Conservation (phyloP, 1,139 yeast species). For the Magnusiomyces tetraspermus region DNA sequence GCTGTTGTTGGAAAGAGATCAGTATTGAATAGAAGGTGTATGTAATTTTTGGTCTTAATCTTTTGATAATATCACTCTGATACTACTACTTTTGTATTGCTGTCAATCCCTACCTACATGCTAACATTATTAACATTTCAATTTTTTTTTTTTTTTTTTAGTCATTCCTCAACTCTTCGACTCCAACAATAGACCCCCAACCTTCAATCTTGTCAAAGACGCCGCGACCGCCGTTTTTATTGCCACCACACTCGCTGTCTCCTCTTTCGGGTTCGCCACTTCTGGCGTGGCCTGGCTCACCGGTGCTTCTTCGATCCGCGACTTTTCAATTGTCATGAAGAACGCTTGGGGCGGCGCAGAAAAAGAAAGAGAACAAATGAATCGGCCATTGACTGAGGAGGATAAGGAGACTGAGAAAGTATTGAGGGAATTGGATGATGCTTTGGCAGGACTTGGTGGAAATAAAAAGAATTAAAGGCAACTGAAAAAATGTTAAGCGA, state of each 20-base stretch:
- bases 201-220: conserved; percentile 69
- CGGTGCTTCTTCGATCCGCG: conserved; percentile 59
- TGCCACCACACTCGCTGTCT: conserved; percentile 65
- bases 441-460: not conserved
- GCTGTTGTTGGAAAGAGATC: conserved; percentile 70
- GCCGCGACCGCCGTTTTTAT: conserved; percentile 82
- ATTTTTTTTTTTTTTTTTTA: conserved; percentile 16
- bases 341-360: conserved; percentile 58
- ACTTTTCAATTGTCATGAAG: conserved; percentile 66
- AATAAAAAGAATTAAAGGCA: not conserved
- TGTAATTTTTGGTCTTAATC: conserved; percentile 21
- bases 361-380: conserved; percentile 41
- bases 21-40: conserved; percentile 60
- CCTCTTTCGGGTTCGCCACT: conserved; percentile 61
- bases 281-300: conserved; percentile 74
- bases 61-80: not conserved
- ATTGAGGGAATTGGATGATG: conserved; percentile 34
- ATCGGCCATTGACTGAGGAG: conserved; percentile 42
- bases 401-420: conserved; percentile 57
- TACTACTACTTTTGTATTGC: no score
- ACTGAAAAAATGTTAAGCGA: no score
- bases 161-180: conserved; percentile 69
- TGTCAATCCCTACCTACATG: no score
- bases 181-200: conserved; percentile 80
- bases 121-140: not conserved